Evolutionary conservation across 306 rosid species (phyloP).

Genomic region (Quercus rubra): DNA sequence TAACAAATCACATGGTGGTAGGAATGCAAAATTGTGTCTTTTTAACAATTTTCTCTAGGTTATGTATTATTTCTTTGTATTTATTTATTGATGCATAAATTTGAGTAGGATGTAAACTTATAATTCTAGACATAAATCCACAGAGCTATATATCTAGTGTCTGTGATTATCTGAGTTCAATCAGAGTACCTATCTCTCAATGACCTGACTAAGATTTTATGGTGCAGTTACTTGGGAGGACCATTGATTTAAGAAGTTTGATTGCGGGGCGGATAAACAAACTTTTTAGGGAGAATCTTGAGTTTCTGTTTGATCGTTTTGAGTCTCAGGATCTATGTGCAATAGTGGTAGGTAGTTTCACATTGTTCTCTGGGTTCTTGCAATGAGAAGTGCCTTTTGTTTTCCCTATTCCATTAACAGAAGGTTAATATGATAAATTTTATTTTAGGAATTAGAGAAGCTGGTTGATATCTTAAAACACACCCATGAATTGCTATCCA

Average conservation of each 20-base stretch:
- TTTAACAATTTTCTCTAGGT: not conserved
- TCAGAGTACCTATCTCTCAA: not conserved
- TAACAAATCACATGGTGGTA: not conserved
- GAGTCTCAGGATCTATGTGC: slow-evolving; percentile 98
- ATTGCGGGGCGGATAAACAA: slow-evolving; percentile 80
- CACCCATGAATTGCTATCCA: slow-evolving; percentile 78
- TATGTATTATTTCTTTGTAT: too few relatives aligned
- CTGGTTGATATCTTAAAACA: slow-evolving; percentile 75
- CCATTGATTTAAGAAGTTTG: slow-evolving; percentile 81
- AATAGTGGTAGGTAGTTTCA: slow-evolving; percentile 66
- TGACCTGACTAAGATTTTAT: slow-evolving; percentile 19
- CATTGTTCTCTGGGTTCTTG: slow-evolving; percentile 18
- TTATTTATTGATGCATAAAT: too few relatives aligned
- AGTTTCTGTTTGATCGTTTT: slow-evolving; percentile 92
- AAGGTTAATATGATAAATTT: slow-evolving; percentile 20
- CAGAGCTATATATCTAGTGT: not conserved
- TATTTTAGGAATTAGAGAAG: slow-evolving; percentile 84
- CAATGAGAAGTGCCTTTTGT: slow-evolving; percentile 4
- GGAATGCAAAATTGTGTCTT: not conserved
- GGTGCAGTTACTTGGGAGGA: slow-evolving; percentile 92
- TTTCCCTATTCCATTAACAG: slow-evolving; percentile 16
- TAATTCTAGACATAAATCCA: not conserved
- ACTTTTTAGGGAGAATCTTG: slow-evolving; percentile 85
- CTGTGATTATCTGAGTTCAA: not conserved
- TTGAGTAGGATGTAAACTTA: not conserved